phyloP scores from a whole-genome alignment of 192 early-diverging fungal genomes.

The Rhizoclosmatium sp. region DNA sequence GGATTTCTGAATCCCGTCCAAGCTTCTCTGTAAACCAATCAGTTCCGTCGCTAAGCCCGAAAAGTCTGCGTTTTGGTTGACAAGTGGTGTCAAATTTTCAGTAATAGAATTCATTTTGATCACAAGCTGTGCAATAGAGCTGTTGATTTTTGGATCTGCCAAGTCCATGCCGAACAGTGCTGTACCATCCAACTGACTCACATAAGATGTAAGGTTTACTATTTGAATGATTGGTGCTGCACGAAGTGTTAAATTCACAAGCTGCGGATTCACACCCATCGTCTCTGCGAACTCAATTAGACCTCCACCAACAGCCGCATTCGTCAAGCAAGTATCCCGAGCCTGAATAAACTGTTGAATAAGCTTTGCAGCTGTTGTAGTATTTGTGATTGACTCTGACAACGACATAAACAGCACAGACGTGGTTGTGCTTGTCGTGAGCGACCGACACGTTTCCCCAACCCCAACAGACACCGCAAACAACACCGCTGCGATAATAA shows the following conservation, averaged over 20 bases:
- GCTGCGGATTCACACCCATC: not conserved
- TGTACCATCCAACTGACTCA: not conserved
- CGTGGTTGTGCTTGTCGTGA: not conserved
- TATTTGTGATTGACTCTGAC: not conserved
- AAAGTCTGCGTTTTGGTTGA: not conserved
- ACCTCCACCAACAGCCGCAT: not conserved
- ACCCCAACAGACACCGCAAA: conserved; percentile 1
- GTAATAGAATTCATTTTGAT: not conserved
- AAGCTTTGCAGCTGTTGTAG: not conserved
- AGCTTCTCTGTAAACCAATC: too few relatives aligned
- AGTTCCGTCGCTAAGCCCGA: too few relatives aligned
- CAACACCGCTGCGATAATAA: not conserved
- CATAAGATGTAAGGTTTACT: not conserved
- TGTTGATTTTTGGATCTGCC: not conserved
- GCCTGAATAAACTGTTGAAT: conserved; percentile 20
- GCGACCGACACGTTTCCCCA: conserved; percentile 1
- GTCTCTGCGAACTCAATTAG: not conserved
- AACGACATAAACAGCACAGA: not conserved
- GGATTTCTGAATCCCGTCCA: not conserved
- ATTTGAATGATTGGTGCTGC: not conserved
- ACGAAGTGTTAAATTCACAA: not conserved
- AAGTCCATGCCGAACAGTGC: not conserved
- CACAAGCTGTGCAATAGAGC: not conserved
- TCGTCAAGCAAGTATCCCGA: not conserved
- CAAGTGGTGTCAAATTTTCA: not conserved